Base-by-base conservation (phyloP, 257 asterid species). In the Nicotiana knightiana region DNA sequence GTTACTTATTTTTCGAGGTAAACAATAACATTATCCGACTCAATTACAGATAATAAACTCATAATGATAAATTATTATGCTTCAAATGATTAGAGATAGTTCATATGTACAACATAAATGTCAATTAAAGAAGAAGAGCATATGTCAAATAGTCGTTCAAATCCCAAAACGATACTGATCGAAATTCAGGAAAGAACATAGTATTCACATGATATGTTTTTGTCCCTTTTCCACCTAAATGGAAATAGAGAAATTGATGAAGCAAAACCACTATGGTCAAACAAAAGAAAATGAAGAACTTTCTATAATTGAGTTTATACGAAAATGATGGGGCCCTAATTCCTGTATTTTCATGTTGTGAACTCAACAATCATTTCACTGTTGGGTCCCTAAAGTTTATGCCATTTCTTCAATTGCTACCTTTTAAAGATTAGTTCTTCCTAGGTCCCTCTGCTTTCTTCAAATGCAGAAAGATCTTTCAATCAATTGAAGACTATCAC, bases 181-280 rank as follows among this genome's bases (percentile, higher is more conserved):
- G 24, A 75, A 15, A 24, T 3, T 73, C 62, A 73, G 39, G 1
- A 26, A 26, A 75, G 46, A 75, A 75, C 61, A 75, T 75, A 75
- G 63, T 75, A 75, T 51, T 75, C 79, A 75, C 79, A 51, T 73
- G 63, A 26, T 48, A 75, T 75, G 63, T 75, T 26, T 75, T 24
- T 48, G 15, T 26, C 15, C 62, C 62, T 24, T 71, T 10, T 68
- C 57, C 62, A 73, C 39, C 13, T 24, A 48, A 73, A 24, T 48
- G 26, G 24, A 73, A 73, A 75, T 15, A 48, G 28, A 48, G 16
- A 73, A 71, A 73, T 26, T 21, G 35, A 46, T 46, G 61, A 51
- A 75, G 28, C 79, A 73, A 48, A 73, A 48, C 7, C 62, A 43
- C 26, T 75, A 51, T 75, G 79, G 79, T 75, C 79, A 51, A 75